phyloP scores from a whole-genome alignment of 768 basidiomycete species.

The Lactarius trivialis region DNA sequence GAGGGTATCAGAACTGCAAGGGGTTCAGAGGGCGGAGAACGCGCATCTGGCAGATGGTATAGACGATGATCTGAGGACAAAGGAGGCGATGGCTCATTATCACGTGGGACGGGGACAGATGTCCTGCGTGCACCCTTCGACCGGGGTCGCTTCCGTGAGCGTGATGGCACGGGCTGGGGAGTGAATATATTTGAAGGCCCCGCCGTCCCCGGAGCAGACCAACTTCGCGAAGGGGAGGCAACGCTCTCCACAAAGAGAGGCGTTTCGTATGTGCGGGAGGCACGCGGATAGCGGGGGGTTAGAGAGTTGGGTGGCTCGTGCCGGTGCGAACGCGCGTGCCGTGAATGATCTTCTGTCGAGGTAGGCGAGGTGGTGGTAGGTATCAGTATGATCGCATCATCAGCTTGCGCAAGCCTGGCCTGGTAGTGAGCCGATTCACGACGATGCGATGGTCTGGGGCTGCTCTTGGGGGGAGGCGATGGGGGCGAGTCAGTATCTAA shows the following conservation, averaged over 20 bases:
- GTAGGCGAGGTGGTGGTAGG: not conserved
- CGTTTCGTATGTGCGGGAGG: not conserved
- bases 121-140: slow-evolving; percentile 7
- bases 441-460: not conserved
- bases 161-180: not conserved
- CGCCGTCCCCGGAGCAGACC: not conserved
- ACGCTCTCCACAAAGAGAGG: not conserved
- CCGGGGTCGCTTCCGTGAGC: not conserved
- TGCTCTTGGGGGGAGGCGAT: not conserved
- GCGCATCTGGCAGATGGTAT: slow-evolving; percentile 8
- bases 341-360: not conserved
- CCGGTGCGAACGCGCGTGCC: not conserved
- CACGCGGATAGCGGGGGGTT: not conserved
- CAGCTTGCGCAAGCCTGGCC: not conserved
- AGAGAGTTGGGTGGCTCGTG: not conserved
- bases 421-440: slow-evolving; percentile 5
- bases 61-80: slow-evolving; percentile 1
- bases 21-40: slow-evolving; percentile 11
- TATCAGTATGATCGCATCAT: not conserved
- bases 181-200: not conserved
- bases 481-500: not conserved
- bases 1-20: slow-evolving; percentile 1
- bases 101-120: not conserved
- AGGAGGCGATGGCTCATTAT: not conserved
- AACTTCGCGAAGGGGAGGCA: not conserved